phyloP scores from a whole-genome alignment of 495 filamentous ascomycete species.

The Tuber microsphaerosporum region DNA sequence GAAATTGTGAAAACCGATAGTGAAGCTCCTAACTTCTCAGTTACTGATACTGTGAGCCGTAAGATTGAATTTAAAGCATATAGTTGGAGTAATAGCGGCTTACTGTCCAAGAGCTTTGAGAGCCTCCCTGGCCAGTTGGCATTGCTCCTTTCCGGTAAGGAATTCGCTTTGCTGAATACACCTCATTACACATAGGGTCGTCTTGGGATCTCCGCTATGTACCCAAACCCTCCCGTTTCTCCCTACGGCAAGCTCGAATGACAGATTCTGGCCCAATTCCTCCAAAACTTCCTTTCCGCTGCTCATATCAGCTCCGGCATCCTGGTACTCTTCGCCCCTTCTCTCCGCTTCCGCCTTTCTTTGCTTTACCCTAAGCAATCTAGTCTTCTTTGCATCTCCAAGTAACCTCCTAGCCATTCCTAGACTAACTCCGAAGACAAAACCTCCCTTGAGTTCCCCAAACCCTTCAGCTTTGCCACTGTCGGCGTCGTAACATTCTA shows the following conservation, averaged over 20 bases:
- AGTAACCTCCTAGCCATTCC: conserved; percentile 73
- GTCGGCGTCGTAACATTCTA: conserved; percentile 75
- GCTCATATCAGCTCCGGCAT: conserved; percentile 56
- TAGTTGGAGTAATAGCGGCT: neutral
- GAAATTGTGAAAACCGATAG: neutral
- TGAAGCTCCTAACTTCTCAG: neutral
- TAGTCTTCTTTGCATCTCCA: conserved; percentile 41
- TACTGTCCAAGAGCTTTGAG: conserved; percentile 42
- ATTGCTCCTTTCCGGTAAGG: conserved; percentile 65
- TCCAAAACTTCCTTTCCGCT: conserved; percentile 69
- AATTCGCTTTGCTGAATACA: conserved; percentile 66
- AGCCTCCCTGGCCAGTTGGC: conserved; percentile 66
- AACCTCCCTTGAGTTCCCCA: conserved; percentile 77
- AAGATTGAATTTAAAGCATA: neutral
- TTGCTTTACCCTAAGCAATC: conserved; percentile 46
- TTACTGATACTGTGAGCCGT: neutral
- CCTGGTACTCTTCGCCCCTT: conserved; percentile 57
- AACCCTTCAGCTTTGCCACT: conserved; percentile 87
- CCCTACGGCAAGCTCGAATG: conserved; percentile 90
- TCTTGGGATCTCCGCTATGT: conserved; percentile 59
- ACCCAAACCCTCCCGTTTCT: conserved; percentile 94
- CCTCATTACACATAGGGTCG: conserved; percentile 69
- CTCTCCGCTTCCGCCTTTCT: conserved; percentile 56
- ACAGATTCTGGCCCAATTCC: conserved; percentile 67
- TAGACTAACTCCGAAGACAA: conserved; percentile 72